Conservation (phyloP, 306 rosid species). For the Quercus ilex region DNA sequence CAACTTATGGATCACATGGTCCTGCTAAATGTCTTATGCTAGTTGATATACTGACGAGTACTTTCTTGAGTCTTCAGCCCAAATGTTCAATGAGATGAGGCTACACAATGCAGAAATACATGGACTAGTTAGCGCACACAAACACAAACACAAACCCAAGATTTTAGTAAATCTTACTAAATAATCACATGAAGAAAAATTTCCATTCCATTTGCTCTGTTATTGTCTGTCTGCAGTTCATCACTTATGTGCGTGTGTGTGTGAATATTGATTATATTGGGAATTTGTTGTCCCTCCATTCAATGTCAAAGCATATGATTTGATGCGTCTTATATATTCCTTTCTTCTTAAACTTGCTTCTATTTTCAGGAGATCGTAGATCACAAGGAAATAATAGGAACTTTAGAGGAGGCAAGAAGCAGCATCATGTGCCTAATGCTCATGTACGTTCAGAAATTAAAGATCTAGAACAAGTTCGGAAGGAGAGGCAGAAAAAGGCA, state of each 20-base stretch:
- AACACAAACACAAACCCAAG: background rate
- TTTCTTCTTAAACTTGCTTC: background rate
- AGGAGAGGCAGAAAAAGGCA: slow-evolving; percentile 78
- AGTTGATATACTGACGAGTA: background rate
- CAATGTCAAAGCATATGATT: background rate
- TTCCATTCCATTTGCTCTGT: background rate
- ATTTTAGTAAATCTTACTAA: background rate
- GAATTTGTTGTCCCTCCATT: background rate
- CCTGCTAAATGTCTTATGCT: no score
- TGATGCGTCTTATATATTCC: background rate
- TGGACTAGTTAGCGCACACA: background rate
- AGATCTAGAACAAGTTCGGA: slow-evolving; percentile 78
- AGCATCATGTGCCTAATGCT: slow-evolving; percentile 55
- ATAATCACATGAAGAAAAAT: no score
- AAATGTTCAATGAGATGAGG: background rate
- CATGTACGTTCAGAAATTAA: slow-evolving; percentile 78
- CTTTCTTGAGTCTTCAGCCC: background rate
- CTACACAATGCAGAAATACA: background rate
- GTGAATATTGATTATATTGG: no score
- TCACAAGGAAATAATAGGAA: slow-evolving; percentile 35
- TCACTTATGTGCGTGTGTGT: no score
- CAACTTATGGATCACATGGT: no score
- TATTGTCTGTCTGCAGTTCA: background rate
- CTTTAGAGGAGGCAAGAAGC: slow-evolving; percentile 45
- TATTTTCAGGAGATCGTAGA: slow-evolving; percentile 38